Base-by-base conservation (phyloP, 352 stramenopile species). In the Thalassiosira pacifica region DNA sequence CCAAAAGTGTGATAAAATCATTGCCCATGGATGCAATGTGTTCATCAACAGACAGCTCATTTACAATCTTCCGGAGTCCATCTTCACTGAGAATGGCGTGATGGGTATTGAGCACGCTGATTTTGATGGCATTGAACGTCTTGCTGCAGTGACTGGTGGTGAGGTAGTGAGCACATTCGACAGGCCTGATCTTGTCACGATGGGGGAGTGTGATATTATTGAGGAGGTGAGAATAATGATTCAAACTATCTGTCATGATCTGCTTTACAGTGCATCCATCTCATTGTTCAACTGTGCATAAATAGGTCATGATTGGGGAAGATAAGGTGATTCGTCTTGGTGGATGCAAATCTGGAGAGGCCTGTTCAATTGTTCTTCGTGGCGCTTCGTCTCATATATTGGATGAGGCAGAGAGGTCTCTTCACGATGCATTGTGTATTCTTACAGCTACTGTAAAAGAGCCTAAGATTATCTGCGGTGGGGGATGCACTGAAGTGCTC, bases 31-130 rank as follows among this genome's bases (percentile, higher is more conserved):
- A 57, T 98, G 99, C 91, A 99, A 99, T 94, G 98, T 98, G 71
- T 99, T 99, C 91, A 98, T 99, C 82, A 99, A 99, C 91, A 94
- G 98, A 60, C 98, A 99, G 92, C 93, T 99, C 61, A 99, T 99
- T 91, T 99, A 99, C 95, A 99, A 99, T 88, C 99, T 98, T 90
- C 97, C 98, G 0, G 98, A 99, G 90, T 92, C 87, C 71, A 97
- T 99, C 77, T 99, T 99, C 87, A 98, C 98, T 18, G 96, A 99
- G 59, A 96, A 97, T 71, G 97, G 97, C n/a, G 97, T 99, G 69
- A 99, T 99, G 96, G 97, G 97, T 37, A 99, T 99, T 85, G 98
- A 99, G 91, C 98, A 99, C 94, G 98, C 98, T 24, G 98, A 99
- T 91, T 99, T 99, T 93, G 98, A 99, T 82, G 98, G 98, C 53